phyloP scores from a whole-genome alignment of 2,329 filamentous ascomycete genomes.

The Penicillium nordicum region DNA sequence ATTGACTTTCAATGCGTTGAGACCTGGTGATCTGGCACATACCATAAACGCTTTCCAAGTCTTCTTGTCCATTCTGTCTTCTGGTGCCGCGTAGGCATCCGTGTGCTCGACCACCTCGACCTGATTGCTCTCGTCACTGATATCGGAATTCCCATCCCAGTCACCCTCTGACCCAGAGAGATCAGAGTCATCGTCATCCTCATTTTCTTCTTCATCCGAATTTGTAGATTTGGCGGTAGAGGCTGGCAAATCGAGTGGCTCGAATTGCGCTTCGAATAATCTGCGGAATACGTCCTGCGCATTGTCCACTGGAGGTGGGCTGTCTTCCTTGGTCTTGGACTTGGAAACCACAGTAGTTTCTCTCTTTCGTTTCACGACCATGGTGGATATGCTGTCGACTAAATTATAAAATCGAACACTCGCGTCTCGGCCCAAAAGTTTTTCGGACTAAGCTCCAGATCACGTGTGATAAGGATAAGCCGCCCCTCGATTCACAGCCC shows the following conservation, averaged over 20 bases:
- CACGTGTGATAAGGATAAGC: slow-evolving; percentile 41
- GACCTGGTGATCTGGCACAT: slow-evolving; percentile 13
- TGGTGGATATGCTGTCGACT: slow-evolving; percentile 19
- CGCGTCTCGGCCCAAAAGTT: slow-evolving; percentile 18
- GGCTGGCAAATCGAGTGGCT: slow-evolving; percentile 56
- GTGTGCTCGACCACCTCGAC: slow-evolving; percentile 65
- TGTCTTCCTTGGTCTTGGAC: slow-evolving; percentile 21
- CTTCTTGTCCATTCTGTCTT: slow-evolving; percentile 57
- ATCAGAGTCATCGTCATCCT: slow-evolving; percentile 26
- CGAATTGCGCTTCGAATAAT: slow-evolving; percentile 86
- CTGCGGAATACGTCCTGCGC: slow-evolving; percentile 73
- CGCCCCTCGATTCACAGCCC: slow-evolving; percentile 11
- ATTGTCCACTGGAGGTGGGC: slow-evolving; percentile 20
- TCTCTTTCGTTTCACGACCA: slow-evolving; percentile 51
- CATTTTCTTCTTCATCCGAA: slow-evolving; percentile 25
- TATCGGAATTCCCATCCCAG: slow-evolving; percentile 63
- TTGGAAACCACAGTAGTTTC: slow-evolving; percentile 33
- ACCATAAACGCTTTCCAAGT: slow-evolving; percentile 80
- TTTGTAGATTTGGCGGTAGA: slow-evolving; percentile 13
- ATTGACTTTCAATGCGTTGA: neutral
- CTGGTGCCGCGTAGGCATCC: slow-evolving; percentile 41
- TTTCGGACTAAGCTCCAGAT: slow-evolving; percentile 15
- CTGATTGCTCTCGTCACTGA: slow-evolving; percentile 38
- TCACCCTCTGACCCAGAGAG: slow-evolving; percentile 45
- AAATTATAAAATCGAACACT: neutral